Base-by-base conservation (phyloP, 257 asterid species). In the Pogostemon cablin region DNA sequence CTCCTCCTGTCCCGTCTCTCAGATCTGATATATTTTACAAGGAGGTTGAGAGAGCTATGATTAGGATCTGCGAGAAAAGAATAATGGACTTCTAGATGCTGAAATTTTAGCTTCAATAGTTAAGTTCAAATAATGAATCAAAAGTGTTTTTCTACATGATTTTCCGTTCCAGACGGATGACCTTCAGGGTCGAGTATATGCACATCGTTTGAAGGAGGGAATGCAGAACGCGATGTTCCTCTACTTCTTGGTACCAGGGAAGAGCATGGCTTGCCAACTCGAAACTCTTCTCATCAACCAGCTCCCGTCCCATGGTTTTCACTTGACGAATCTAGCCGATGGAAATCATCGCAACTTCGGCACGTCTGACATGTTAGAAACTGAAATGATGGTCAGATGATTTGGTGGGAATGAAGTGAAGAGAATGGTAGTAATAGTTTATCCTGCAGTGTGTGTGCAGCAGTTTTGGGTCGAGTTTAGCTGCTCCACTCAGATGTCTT, bases 241-340 rank as follows among this genome's bases (percentile, higher is more conserved):
- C 17, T 91, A 93, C 68, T 84, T 93, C 72, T 8, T 85, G 78
- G 99, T 91, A 72, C 67, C 90, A 0, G 96, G 97, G 49, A 91
- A 93, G 88, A 93, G 99, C 82, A 60, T 83, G 56, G 99, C 96
- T 62, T 91, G 99, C 79, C 91, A 91, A 58, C 71, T 93, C 63
- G 99, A 93, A 81, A 93, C 99, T 59, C 95, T 87, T 72, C 95
- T 93, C 62, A 87, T 91, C 70, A 93, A 93, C 78, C 96, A 87
- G 83, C 98, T 93, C 20, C 92, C 96, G 0, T 65, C 4, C 35
- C 78, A 46, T 53, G 98, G 99, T 25, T 93, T 89, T 56, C 95
- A 69, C 62, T 77, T 91, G 5, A 81, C 84, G 7, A 93, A 93
- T 69, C 1, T 89, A 57, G 93, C 93, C 42, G 98, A 93, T 71